Percentiles rank a stretch among this genome's conserved stretches.
phyloP scores from a whole-genome alignment of 2,329 filamentous ascomycete species.

The Parafenestella ontariensis region DNA sequence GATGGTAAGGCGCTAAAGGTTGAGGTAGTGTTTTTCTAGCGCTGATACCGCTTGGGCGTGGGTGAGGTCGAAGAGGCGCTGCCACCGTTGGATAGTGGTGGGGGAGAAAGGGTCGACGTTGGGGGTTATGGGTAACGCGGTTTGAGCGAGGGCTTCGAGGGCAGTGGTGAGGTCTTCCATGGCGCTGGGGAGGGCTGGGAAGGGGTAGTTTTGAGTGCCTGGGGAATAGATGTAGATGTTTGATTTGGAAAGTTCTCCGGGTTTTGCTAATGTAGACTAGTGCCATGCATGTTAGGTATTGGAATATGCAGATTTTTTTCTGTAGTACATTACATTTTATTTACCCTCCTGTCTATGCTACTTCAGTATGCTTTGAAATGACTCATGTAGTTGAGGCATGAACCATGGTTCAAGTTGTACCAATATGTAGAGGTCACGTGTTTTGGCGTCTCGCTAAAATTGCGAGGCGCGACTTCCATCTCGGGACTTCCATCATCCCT shows the following conservation, averaged over 20 bases:
- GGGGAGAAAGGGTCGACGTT: not conserved
- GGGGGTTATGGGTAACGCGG: not conserved
- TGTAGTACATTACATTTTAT: too few relatives aligned
- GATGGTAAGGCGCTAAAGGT: not conserved
- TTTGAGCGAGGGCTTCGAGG: not conserved
- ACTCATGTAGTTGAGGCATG: not conserved
- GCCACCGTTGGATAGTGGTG: not conserved
- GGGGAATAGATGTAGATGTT: too few relatives aligned
- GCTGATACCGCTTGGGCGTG: not conserved
- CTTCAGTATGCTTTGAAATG: not conserved
- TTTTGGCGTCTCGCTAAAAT: constrained; percentile 5
- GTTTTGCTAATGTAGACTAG: too few relatives aligned
- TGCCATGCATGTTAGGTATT: too few relatives aligned
- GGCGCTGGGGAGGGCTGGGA: too few relatives aligned
- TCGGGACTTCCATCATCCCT: not conserved
- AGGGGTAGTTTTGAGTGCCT: too few relatives aligned
- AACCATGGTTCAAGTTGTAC: not conserved
- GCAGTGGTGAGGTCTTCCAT: not conserved
- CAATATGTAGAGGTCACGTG: constrained; percentile 3
- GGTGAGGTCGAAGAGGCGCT: not conserved
- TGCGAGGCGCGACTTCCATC: not conserved
- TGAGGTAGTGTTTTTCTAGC: not conserved
- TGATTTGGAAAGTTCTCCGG: too few relatives aligned
- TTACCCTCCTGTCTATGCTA: too few relatives aligned
- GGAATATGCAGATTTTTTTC: too few relatives aligned